A percentile compares a stretch with the other conserved stretches of the same genome.
phyloP scores from a whole-genome alignment of 768 basidiomycete genomes.

The Russula sp. region DNA sequence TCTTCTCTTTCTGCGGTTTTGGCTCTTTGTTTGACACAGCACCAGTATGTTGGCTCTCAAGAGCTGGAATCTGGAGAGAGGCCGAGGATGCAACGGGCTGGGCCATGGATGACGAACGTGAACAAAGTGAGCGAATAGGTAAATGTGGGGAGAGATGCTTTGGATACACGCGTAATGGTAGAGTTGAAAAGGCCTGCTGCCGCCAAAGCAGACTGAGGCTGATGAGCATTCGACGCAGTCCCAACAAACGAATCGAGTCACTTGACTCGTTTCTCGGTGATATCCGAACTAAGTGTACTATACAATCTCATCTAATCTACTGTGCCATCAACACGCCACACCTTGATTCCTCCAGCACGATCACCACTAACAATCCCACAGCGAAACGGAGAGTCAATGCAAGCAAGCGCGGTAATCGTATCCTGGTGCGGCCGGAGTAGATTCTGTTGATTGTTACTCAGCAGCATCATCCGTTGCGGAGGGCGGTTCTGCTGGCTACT shows the following conservation, averaged over 20 bases:
- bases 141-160: conserved; percentile 16
- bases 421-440: conserved; percentile 88
- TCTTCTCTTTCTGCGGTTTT: conserved; percentile 47
- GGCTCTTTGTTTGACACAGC: conserved; percentile 29
- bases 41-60: conserved; percentile 30
- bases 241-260: not conserved
- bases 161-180: conserved; percentile 16
- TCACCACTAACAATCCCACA: conserved; percentile 93
- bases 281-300: conserved; percentile 1
- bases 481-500: conserved; percentile 60
- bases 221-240: conserved; percentile 20
- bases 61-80: conserved; percentile 46
- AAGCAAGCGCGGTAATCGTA: conserved; percentile 78
- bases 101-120: conserved; percentile 46
- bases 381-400: conserved; percentile 89
- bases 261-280: conserved; percentile 7
- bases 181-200: conserved; percentile 30
- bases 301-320: conserved; percentile 27
- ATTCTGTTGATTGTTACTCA: conserved; percentile 80
- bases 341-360: conserved; percentile 83
- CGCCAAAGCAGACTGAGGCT: conserved; percentile 17
- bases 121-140: conserved; percentile 31
- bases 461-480: conserved; percentile 70
- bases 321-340: conserved; percentile 69
- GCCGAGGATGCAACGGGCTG: conserved; percentile 50